phyloP scores from a whole-genome alignment of 2,329 filamentous ascomycete species.

The Trichoderma aggressivum region DNA sequence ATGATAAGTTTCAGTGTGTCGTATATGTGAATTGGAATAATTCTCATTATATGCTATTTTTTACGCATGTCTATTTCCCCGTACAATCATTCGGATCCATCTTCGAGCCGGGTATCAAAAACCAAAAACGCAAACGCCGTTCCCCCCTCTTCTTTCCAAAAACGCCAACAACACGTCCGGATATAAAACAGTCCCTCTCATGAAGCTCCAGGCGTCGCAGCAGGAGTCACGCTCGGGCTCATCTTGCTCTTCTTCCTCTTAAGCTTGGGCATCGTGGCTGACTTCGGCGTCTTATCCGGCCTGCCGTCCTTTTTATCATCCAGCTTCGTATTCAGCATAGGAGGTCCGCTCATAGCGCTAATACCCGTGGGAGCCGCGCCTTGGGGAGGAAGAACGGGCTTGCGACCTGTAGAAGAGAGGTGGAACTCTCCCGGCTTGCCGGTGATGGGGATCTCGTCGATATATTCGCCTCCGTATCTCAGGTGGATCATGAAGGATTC shows the following conservation, averaged over 20 bases:
- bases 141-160: neutral
- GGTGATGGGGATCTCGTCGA: constrained; percentile 66
- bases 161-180: neutral
- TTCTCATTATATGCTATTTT: neutral
- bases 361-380: constrained; percentile 32
- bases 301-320: constrained; percentile 47
- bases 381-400: constrained; percentile 36
- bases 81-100: neutral
- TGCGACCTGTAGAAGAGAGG: constrained; percentile 58
- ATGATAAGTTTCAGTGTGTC: neutral
- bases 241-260: constrained; percentile 50
- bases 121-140: neutral
- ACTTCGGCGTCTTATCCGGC: constrained; percentile 43
- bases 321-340: constrained; percentile 41
- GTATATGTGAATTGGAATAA: neutral
- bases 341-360: constrained; percentile 34
- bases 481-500: constrained; percentile 57
- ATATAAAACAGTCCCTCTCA: neutral
- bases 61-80: neutral
- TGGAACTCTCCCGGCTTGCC: constrained; percentile 64
- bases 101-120: constrained; percentile 16
- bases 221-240: constrained; percentile 33
- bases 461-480: constrained; percentile 60
- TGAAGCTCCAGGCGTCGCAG: constrained; percentile 28
- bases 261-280: constrained; percentile 40